Evolutionary conservation across 129 eudicot species (phyloP), one percentile per base, ranked within the genome.

Genomic region (Chrysanthemum seticuspe): DNA sequence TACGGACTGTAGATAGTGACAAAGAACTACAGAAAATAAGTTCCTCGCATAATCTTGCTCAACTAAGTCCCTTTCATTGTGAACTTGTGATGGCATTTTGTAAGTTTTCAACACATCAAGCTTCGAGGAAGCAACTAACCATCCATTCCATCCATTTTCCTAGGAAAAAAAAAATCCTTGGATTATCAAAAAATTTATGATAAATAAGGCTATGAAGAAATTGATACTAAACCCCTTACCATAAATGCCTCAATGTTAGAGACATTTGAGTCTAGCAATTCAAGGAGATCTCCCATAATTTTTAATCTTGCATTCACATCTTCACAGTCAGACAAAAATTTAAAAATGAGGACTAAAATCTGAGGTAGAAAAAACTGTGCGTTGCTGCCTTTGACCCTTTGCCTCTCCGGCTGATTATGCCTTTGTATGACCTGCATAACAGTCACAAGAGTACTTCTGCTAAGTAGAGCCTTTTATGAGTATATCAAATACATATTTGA

Each of bases 71-170:
- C 57, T 62, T 59, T 85, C 87, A 58, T 70, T 60, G 12, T 76
- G 71, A 77, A 51, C 55, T 54, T 19, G 73, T 65, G 86, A 70
- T 34, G 80, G 75, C 68, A 80, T 55, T 68, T 85, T 88, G 85
- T 95, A 88, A 40, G 82, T 85, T 83, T 77, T 87, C 74, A 95
- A 68, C 71, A 73, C 90, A 71, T 85, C 87, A 81, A 95, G 97
- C 81, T 88, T 86, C 81, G 70, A 68, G 14, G 97, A 91, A 76
- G 95, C 88, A 69, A 58, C 71, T 83, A 95, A 76, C 96, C 99
- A 95, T 2, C 91, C 94, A 82, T 85, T 72, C 99, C 97, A 91
- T 62, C 97, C 97, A 85, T 86, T 50, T 83, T 91, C 97, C 99
- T 94, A 73, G 60, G n/a, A 25, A 27, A 70, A 76, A 67, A 21